Evolutionary conservation across 2,329 filamentous ascomycete species (phyloP), one percentile per base, ranked within the genome.

Genomic region (Lasiodiplodia hormozganensis): DNA sequence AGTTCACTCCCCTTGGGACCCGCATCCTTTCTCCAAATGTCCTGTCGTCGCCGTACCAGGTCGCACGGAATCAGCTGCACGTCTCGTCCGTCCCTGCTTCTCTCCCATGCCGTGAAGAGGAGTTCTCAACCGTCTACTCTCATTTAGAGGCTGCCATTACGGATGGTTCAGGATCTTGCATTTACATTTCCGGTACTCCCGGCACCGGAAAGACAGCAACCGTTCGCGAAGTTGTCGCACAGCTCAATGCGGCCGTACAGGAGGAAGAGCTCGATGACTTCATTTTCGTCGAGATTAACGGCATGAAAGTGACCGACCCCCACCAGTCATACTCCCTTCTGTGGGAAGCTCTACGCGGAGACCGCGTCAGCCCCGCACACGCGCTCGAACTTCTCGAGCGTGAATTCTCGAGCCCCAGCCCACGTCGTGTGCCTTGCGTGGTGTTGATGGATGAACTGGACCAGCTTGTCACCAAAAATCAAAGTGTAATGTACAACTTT

Each of bases 401-500:
- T 65, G 96, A 99, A 77, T 99, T 99, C 77, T 95, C 89, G 69
- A 90, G 94, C 69, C 96, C 96, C 0, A 96, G 91, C 69, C 96
- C 96, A 28, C 88, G 96, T 62, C 88, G 96, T 70, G 93, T 97
- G 6, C 96, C 96, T 1, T 98, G 95, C 76, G 96, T 99, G 16
- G 96, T 99, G 2, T 83, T 99, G 62, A 99, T 99, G 96, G 96
- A 99, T 76, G 96, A 99, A 81, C 86, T 99, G 58, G 96, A 99
- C 78, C 96, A 99, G 81, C 87, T 99, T 8, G 96, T 99, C 5
- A 99, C 96, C 14, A 96, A 95, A 76, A 98, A 97, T 75, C 96
- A 99, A 79, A 95, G 93, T n/a, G 96, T 99, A 81, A 99, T 99
- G 96, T 99, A 99, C 83, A 99, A 99, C 80, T 99, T 99, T 80